Evolutionary conservation across 2,329 filamentous ascomycete species (phyloP).

Genomic region (Aspergillus ibericus): DNA sequence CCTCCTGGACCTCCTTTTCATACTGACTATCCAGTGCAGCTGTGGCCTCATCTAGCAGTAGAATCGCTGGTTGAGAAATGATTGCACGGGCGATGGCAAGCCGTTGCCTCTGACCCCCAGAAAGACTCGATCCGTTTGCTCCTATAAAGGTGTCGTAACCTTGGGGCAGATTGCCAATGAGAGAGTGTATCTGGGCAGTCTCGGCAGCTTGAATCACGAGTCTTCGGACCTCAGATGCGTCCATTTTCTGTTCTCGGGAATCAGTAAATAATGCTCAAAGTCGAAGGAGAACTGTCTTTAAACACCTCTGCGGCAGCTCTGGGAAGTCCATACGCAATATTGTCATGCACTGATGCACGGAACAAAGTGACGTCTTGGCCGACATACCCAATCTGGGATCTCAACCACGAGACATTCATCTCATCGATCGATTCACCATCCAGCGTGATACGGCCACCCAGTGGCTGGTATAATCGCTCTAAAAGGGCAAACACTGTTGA

Average conservation of each 20-base stretch:
- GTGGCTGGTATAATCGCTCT: constrained; percentile 68
- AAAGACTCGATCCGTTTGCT: constrained; percentile 76
- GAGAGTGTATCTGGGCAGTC: constrained; percentile 68
- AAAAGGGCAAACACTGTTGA: constrained; percentile 71
- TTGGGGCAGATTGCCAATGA: constrained; percentile 70
- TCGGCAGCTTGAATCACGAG: constrained; percentile 16
- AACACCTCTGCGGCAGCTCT: constrained; percentile 13
- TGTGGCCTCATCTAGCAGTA: constrained; percentile 88
- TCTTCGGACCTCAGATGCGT: constrained; percentile 39
- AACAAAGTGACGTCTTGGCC: constrained; percentile 77
- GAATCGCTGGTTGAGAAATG: constrained; percentile 74
- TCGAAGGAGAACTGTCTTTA: not conserved
- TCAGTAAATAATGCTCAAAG: not conserved
- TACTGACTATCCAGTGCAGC: constrained; percentile 83
- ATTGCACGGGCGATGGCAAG: constrained; percentile 81
- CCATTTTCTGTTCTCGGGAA: constrained; percentile 39
- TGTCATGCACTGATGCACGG: constrained; percentile 75
- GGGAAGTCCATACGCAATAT: constrained; percentile 61
- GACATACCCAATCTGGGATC: constrained; percentile 18
- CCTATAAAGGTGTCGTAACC: constrained; percentile 85
- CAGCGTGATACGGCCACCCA: constrained; percentile 34
- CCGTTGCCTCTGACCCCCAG: constrained; percentile 88
- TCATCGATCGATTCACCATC: constrained; percentile 39
- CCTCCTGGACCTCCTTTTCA: constrained; percentile 80
- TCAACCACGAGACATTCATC: constrained; percentile 29